Percentiles rank a stretch among this genome's conserved stretches.
These are phyloP conservation scores for Saccharomycopsis hybrid DNA, from an alignment of 1,139 yeast species.

Conservation along the genomic window DNA sequence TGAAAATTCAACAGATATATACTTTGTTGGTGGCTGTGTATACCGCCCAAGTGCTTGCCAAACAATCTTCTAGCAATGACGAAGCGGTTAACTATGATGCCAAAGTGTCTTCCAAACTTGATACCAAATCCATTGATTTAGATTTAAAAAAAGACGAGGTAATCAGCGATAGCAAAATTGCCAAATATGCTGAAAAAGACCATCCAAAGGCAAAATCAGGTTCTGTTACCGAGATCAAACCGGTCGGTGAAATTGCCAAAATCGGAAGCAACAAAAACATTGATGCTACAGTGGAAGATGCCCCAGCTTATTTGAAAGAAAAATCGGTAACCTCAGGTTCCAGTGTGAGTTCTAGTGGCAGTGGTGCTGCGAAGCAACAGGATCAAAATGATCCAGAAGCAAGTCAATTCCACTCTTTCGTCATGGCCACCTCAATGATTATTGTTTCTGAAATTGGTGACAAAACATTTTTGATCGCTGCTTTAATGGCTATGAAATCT, in stretches of 20 bases:
- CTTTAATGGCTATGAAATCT: slow-evolving; percentile 96
- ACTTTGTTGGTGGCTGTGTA: no score
- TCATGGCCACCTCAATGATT: slow-evolving; percentile 79
- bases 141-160: slow-evolving; percentile 2
- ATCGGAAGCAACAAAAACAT: no score
- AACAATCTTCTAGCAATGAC: no score
- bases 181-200: slow-evolving; percentile 3
- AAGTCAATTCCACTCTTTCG: slow-evolving; percentile 36
- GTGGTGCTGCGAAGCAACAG: no score
- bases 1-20: no score
- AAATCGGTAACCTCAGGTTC: neutral
- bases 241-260: neutral
- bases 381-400: neutral
- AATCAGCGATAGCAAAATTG: neutral
- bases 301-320: slow-evolving; percentile 11
- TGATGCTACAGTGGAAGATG: slow-evolving; percentile 9
- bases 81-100: neutral
- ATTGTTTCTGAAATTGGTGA: slow-evolving; percentile 93
- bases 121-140: slow-evolving; percentile 8
- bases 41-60: no score
- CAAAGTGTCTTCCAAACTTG: slow-evolving; percentile 3
- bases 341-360: neutral
- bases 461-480: slow-evolving; percentile 93
- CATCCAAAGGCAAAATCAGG: slow-evolving; percentile 9
- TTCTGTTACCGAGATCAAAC: slow-evolving; percentile 14